These are phyloP conservation scores for Phyllosticta citriasiana DNA, from an alignment of 2,329 filamentous ascomycete species.

Conservation along the genomic window DNA sequence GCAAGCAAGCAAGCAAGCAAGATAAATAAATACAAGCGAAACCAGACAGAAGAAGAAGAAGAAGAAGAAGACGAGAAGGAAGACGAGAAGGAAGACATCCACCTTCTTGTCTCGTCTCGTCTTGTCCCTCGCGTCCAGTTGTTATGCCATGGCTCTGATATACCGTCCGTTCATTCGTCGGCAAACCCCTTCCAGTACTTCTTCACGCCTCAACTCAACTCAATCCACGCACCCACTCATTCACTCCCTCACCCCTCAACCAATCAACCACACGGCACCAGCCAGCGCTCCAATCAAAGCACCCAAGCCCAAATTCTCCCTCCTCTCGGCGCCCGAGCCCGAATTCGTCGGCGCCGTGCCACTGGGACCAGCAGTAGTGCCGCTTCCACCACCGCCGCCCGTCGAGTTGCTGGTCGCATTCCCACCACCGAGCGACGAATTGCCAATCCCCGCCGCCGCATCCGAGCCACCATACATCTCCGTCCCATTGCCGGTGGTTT, in stretches of 20 bases:
- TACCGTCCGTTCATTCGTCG: neutral
- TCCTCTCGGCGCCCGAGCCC: neutral
- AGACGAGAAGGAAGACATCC: neutral
- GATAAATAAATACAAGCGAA: too few relatives aligned
- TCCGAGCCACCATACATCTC: neutral
- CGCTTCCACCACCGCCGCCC: neutral
- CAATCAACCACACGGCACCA: conserved; percentile 1
- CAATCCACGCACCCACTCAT: neutral
- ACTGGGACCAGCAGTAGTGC: too few relatives aligned
- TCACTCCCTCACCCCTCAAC: too few relatives aligned
- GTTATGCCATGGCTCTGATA: neutral
- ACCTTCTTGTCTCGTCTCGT: too few relatives aligned
- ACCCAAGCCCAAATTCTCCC: neutral
- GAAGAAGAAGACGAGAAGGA: neutral
- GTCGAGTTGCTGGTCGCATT: neutral
- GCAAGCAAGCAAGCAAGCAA: neutral
- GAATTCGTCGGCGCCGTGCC: neutral
- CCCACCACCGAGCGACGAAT: neutral
- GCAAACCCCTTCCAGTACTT: neutral
- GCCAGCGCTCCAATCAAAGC: neutral
- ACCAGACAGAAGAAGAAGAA: neutral
- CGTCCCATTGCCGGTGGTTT: neutral
- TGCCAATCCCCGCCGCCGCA: conserved; percentile 1
- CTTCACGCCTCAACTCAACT: neutral
- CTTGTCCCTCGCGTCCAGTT: too few relatives aligned